Evolutionary conservation across 2,329 filamentous ascomycete genomes (phyloP), one percentile per base, ranked within the genome.

Genomic region (Colletotrichum filicis): DNA sequence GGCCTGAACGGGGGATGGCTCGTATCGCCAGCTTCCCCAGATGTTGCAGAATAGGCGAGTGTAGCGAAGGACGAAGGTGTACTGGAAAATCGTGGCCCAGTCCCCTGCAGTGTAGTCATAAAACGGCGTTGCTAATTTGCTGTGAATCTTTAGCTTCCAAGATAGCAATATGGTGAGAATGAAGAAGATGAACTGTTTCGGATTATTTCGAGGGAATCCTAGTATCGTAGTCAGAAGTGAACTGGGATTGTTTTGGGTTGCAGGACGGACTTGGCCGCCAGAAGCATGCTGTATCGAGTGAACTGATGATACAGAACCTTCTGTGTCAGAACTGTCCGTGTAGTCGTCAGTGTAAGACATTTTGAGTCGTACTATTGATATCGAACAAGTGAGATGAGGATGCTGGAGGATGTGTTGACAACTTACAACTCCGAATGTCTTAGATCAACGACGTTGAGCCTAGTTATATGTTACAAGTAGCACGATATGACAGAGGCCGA

Each of bases 1-100:
- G 79, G 76, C 0, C 22, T 30, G 0, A 74, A 80, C 71, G 0
- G 78, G 75, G 0, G 80, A 76, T 5, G 87, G 82, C 0, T 76
- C 76, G 74, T 88, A 89, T 0, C 79, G 58, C 74, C 79, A 83
- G 61, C 7, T n/a, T 5, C 66, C 70, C 19, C 37, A 63, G 19
- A 72, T 42, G 42, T 68, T 62, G 52, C 49, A 2, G 2, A 58
- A 19, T 3, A 72, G 53, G 19, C 69, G 59, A 22, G n/a, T n/a
- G 49, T 68, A 68, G 19, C 66, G 66, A 19, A 61, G 57, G 32
- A 62, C 37, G 46, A 68, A 62, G n/a, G 53, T 11, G 28, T 6
- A 30, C 5, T 55, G 19, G 30, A 68, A 68, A 6, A 46, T 37
- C 3, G 16, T 30, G 19, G 57, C 52, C 66, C 66, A 68, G 19